These are phyloP conservation scores for Boletus semigastroideus DNA, from an alignment of 1,284 basidiomycete species.

Conservation along the genomic window DNA sequence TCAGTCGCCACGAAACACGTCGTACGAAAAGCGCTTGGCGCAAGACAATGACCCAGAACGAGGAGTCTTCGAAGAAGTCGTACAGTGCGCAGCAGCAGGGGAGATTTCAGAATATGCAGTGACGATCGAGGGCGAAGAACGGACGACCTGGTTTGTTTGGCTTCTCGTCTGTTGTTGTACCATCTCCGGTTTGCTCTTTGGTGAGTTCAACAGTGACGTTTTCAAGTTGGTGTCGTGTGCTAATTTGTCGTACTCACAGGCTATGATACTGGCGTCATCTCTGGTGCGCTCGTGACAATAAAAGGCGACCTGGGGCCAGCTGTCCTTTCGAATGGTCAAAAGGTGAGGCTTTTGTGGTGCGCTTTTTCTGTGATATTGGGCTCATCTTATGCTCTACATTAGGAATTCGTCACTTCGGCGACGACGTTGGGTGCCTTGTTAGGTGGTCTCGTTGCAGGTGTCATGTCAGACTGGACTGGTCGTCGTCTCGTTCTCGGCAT, in stretches of 20 bases:
- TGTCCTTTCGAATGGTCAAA: slow-evolving; percentile 60
- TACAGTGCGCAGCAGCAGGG: slow-evolving; percentile 31
- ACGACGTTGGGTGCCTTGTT: slow-evolving; percentile 80
- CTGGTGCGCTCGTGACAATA: slow-evolving; percentile 74
- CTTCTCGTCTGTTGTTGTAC: slow-evolving; percentile 62
- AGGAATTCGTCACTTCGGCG: slow-evolving; percentile 78
- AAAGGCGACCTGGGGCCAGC: slow-evolving; percentile 64
- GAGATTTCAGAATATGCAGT: slow-evolving; percentile 62
- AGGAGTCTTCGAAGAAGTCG: slow-evolving; percentile 15
- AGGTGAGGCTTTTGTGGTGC: slow-evolving; percentile 40
- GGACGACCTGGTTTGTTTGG: slow-evolving; percentile 71
- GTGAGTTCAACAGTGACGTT: slow-evolving; percentile 37
- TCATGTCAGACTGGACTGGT: slow-evolving; percentile 73
- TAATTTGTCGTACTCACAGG: slow-evolving; percentile 41
- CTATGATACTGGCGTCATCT: slow-evolving; percentile 81
- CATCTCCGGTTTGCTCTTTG: slow-evolving; percentile 78
- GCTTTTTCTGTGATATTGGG: neutral
- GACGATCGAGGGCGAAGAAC: slow-evolving; percentile 68
- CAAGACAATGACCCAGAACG: neutral
- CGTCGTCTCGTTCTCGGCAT: slow-evolving; percentile 65
- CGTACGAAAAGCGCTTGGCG: slow-evolving; percentile 1
- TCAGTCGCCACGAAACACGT: neutral
- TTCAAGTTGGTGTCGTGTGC: neutral
- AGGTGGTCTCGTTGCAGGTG: slow-evolving; percentile 70
- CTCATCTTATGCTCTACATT: neutral